Percentiles rank a stretch among this genome's conserved stretches.
phyloP scores from a whole-genome alignment of 139 green algal genomes.

The Chlorella sp. region DNA sequence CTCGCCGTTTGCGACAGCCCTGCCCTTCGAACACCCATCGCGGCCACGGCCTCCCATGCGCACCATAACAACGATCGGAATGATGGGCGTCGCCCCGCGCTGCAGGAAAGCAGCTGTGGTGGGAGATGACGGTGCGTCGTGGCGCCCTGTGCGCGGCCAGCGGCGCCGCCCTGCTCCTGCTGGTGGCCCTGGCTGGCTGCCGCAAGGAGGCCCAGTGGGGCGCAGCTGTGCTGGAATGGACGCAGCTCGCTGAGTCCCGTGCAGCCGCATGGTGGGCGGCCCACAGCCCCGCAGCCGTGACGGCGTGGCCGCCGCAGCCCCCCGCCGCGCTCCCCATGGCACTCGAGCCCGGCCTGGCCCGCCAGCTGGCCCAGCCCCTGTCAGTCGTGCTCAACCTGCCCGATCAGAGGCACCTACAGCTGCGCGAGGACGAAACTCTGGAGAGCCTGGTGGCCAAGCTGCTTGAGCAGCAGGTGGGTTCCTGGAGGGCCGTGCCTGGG shows the following conservation, averaged over 20 bases:
- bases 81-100: no score
- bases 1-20: no score
- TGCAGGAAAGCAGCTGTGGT: no score
- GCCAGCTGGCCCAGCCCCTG: not conserved
- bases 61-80: no score
- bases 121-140: no score
- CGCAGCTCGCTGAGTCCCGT: not conserved
- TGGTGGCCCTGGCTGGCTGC: no score
- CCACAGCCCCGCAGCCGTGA: not conserved
- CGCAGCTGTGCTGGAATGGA: no score
- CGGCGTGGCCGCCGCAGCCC: not conserved
- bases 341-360: not conserved
- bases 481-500: not conserved
- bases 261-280: not conserved
- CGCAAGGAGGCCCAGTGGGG: no score
- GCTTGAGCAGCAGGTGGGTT: not conserved
- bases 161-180: no score
- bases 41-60: no score
- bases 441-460: conserved; percentile 10
- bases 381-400: conserved; percentile 5
- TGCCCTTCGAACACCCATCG: no score
- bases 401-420: not conserved
- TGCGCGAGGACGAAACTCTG: not conserved
- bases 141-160: no score
- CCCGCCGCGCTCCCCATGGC: not conserved